These are phyloP conservation scores for Amphibolis antarctica DNA, from an alignment of 106 monocot genomes.

Conservation along the genomic window DNA sequence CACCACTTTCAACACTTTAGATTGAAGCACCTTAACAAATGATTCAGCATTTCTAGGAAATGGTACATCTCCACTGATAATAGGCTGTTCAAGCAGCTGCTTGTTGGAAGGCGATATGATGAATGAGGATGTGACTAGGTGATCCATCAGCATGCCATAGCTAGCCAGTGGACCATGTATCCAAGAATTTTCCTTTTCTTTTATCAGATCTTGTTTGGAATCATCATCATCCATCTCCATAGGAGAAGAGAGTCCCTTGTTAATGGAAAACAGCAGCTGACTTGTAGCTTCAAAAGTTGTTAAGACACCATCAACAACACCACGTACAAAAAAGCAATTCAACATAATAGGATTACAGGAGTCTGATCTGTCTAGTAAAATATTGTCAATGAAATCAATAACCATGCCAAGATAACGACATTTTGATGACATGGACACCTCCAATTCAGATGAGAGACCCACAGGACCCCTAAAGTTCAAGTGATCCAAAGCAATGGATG, in stretches of 20 bases:
- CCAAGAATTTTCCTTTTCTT: constrained; percentile 63
- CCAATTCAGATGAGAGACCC: constrained; percentile 24
- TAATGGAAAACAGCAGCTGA: constrained; percentile 85
- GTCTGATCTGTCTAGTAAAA: constrained; percentile 80
- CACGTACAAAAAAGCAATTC: constrained; percentile 66
- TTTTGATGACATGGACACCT: constrained; percentile 56
- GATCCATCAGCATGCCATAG: constrained; percentile 81
- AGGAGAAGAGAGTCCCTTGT: constrained; percentile 68
- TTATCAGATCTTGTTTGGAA: constrained; percentile 33
- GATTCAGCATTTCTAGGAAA: constrained; percentile 61
- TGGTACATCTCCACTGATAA: constrained; percentile 37
- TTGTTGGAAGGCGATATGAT: constrained; percentile 59
- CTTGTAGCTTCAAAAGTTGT: constrained; percentile 96
- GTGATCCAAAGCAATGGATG: constrained; percentile 67
- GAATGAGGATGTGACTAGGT: constrained; percentile 78
- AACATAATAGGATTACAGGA: constrained; percentile 81
- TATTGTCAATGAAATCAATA: constrained; percentile 76
- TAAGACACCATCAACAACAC: constrained; percentile 66
- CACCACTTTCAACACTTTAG: constrained; percentile 73
- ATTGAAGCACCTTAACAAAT: constrained; percentile 86
- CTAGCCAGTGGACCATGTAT: constrained; percentile 80
- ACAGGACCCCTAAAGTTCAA: constrained; percentile 70
- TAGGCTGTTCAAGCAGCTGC: constrained; percentile 83
- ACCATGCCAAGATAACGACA: constrained; percentile 95
- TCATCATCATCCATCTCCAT: constrained; percentile 78